A percentile compares a stretch with the other conserved stretches of the same genome.
These are phyloP conservation scores for Solanum arcanum DNA, from an alignment of 257 asterid species.

Conservation along the genomic window DNA sequence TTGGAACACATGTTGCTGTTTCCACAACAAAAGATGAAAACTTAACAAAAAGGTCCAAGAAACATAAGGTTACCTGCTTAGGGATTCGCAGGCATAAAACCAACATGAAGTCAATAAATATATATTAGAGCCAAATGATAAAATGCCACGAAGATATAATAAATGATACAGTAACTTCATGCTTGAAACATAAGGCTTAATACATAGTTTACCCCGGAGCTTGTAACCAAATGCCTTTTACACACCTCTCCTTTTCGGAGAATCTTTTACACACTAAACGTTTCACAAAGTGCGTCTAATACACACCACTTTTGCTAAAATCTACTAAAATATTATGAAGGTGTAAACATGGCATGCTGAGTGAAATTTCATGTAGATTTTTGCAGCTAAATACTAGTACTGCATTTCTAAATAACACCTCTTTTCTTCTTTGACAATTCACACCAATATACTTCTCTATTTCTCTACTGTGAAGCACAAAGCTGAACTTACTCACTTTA, in stretches of 20 bases:
- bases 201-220: neutral
- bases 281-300: neutral
- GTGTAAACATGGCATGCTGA: neutral
- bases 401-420: neutral
- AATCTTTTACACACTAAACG: neutral
- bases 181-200: neutral
- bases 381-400: neutral
- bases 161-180: too few species aligned
- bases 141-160: too few species aligned
- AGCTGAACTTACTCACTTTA: neutral
- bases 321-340: neutral
- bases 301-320: neutral
- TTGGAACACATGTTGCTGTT: neutral
- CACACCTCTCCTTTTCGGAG: neutral
- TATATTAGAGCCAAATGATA: too few species aligned
- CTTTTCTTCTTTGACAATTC: neutral
- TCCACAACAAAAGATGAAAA: neutral
- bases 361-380: neutral
- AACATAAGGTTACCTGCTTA: neutral
- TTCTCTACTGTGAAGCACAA: neutral
- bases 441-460: neutral
- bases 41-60: neutral
- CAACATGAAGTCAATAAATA: too few species aligned
- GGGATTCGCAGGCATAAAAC: too few species aligned
- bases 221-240: neutral